These are phyloP conservation scores for Vitis rotundifolia DNA, from an alignment of 164 flowering plant genomes.

Conservation along the genomic window DNA sequence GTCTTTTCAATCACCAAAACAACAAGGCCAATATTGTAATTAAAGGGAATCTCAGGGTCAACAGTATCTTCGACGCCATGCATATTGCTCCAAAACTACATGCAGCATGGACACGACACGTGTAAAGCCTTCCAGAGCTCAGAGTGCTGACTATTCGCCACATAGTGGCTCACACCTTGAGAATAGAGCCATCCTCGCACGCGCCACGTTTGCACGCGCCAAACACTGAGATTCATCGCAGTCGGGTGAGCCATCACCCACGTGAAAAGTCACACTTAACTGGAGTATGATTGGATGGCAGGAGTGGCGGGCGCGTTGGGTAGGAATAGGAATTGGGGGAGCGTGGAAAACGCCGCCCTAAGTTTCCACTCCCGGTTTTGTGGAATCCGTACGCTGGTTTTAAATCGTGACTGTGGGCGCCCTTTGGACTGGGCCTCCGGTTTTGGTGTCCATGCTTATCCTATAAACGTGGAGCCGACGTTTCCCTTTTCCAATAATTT, in stretches of 20 bases:
- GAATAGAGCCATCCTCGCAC: neutral
- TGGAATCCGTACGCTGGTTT: neutral
- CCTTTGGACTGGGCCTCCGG: too few species aligned
- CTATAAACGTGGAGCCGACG: too few species aligned
- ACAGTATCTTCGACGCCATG: neutral
- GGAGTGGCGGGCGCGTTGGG: too few species aligned
- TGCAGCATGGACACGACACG: neutral
- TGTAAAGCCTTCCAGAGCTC: neutral
- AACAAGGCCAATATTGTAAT: neutral
- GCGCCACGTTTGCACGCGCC: too few species aligned
- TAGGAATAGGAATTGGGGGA: neutral
- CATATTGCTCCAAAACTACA: neutral
- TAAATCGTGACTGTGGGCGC: too few species aligned
- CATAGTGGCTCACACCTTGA: neutral
- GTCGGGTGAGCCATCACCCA: too few species aligned
- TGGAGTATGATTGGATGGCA: neutral
- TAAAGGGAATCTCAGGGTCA: neutral
- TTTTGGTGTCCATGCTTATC: too few species aligned
- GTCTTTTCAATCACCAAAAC: too few species aligned
- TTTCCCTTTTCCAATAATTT: too few species aligned
- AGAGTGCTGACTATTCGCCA: conserved; percentile 10
- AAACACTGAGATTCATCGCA: too few species aligned
- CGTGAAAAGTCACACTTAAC: neutral
- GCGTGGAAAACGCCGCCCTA: neutral
- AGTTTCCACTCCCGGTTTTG: conserved; percentile 8